Evolutionary conservation across 1,284 basidiomycete genomes (phyloP), one percentile per base, ranked within the genome.

Genomic region (Cryptococcus sp.): DNA sequence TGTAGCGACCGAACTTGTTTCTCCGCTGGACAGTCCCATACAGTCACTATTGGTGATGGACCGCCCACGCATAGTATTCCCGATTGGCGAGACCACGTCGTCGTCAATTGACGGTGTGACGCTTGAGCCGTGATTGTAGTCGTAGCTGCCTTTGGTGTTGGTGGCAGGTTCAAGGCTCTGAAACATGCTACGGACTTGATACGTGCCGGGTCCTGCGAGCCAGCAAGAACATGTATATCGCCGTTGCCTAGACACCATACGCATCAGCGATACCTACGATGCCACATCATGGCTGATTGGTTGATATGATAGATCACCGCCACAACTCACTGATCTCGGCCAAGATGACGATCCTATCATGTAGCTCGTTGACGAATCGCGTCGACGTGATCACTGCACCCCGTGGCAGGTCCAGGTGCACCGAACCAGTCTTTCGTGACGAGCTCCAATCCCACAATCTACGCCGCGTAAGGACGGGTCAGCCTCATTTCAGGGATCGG

Each of bases 1-100:
- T 69, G 59, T 34, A 72, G 13, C 29, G 29, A 70, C 43, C 60
- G 54, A 29, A 64, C 52, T 46, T 64, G 58, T 37, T 64, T 52
- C 48, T 74, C 72, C 1, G 69, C 68, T 10, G 70, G 70, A 57
- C 67, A 69, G 51, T 74, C 72, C 72, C 72, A 74, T 1, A 69
- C 62, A 37, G 70, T 72, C 45, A 74, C 57, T 10, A 63, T 50
- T 11, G 52, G 46, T 19, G 57, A 53, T 16, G 60, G 47, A 0
- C 72, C 72, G 0, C 66, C 72, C 0, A 72, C 69, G 41, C 56
- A 62, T 22, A 72, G 47, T 39, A 61, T 60, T 8, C 72, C 72
- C 7, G 58, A 61, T 46, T 65, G 64, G 17, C 72, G 55, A 57
- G 59, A 74, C 72, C 72, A 74, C 16, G 66, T 63, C 15, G 63